phyloP scores from a whole-genome alignment of 176 grass and related monocot species.

The Puya raimondii region DNA sequence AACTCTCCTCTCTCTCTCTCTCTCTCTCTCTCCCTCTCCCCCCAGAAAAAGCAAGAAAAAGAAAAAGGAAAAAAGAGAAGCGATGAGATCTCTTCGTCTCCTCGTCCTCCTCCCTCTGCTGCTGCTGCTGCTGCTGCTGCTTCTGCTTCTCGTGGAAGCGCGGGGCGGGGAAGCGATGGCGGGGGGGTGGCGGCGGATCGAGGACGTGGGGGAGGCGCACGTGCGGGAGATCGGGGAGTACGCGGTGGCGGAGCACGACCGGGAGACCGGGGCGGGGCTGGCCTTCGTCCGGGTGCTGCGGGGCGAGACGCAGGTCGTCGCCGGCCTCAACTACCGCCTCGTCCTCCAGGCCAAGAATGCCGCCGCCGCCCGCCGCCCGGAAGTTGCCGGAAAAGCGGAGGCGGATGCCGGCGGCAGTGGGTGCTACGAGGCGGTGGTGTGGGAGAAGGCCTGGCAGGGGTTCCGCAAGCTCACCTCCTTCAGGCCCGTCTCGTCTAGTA shows the following conservation, averaged over 20 bases:
- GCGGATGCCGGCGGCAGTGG: background rate
- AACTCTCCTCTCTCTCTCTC: too few relatives aligned
- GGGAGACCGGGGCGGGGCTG: constrained; percentile 11
- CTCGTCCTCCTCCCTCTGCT: background rate
- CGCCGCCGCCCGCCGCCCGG: background rate
- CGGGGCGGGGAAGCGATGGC: background rate
- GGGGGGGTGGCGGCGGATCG: constrained; percentile 21
- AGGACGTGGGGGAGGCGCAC: constrained; percentile 17
- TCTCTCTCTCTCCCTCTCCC: too few relatives aligned
- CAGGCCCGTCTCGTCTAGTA: background rate
- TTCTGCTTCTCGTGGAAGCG: background rate
- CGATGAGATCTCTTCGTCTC: too few relatives aligned
- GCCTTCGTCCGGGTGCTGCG: constrained; percentile 22
- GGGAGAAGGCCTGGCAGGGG: constrained; percentile 16
- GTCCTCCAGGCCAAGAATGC: constrained; percentile 11
- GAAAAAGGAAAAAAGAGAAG: too few relatives aligned
- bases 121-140: background rate
- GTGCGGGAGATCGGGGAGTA: constrained; percentile 28
- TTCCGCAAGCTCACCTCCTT: constrained; percentile 27
- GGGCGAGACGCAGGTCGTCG: constrained; percentile 25
- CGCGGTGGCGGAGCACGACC: constrained; percentile 39
- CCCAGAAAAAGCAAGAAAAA: too few relatives aligned
- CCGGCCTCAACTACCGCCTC: constrained; percentile 40
- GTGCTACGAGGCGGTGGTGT: constrained; percentile 29
- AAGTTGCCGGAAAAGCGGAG: background rate